These are phyloP conservation scores for Phellinidium pouzarii DNA, from an alignment of 1,284 basidiomycete genomes.

Conservation along the genomic window DNA sequence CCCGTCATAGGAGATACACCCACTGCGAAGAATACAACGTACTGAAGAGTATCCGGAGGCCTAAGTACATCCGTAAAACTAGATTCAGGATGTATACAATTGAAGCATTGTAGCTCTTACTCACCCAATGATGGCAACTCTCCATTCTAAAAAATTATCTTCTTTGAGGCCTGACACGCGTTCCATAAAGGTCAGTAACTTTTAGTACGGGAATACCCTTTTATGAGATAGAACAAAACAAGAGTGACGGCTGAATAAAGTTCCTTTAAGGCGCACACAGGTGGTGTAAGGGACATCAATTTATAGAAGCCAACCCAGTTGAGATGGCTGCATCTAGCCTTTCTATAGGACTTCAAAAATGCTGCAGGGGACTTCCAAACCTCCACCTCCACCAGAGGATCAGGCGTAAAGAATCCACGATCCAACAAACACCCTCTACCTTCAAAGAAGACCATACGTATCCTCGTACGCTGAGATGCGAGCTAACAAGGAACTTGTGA, in stretches of 20 bases:
- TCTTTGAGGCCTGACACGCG: constrained; percentile 72
- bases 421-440: too few relatives aligned
- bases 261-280: too few relatives aligned
- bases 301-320: too few relatives aligned
- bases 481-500: constrained; percentile 23
- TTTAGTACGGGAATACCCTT: constrained; percentile 17
- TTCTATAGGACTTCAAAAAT: too few relatives aligned
- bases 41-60: constrained; percentile 88
- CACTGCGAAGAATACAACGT: constrained; percentile 25
- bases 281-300: too few relatives aligned
- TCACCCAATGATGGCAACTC: constrained; percentile 87
- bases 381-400: too few relatives aligned
- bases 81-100: not conserved
- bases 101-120: constrained; percentile 25
- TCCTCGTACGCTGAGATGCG: too few relatives aligned
- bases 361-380: too few relatives aligned
- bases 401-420: too few relatives aligned
- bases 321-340: too few relatives aligned
- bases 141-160: constrained; percentile 93
- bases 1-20: not conserved
- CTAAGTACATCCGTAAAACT: constrained; percentile 34
- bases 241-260: not conserved
- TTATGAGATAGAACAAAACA: not conserved
- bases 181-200: constrained; percentile 28
- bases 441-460: too few relatives aligned